Conservation (phyloP, 805 yeast species). For the Cyberlindnera bimundalis region DNA sequence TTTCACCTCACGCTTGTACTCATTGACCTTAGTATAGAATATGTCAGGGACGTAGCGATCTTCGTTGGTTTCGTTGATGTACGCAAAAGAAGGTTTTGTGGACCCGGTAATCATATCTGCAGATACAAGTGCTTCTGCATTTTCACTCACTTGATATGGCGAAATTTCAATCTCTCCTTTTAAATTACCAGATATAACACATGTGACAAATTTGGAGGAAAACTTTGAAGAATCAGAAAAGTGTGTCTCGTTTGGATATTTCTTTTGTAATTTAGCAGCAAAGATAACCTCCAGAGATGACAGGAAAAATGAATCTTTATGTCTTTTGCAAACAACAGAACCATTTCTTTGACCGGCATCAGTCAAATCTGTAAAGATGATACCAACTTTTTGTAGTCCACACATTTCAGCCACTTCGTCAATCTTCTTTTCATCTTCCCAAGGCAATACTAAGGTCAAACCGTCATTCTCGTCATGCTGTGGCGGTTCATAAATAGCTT, state of each 20-base stretch:
- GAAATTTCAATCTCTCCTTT: constrained; percentile 87
- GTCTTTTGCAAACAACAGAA: constrained; percentile 87
- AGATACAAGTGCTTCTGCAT: constrained; percentile 81
- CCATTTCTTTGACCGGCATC: constrained; percentile 90
- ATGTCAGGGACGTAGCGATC: constrained; percentile 92
- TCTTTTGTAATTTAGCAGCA: constrained; percentile 75
- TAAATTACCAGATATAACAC: constrained; percentile 87
- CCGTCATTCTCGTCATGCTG: constrained; percentile 89
- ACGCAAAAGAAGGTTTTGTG: constrained; percentile 85
- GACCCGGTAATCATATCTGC: constrained; percentile 87
- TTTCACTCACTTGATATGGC: constrained; percentile 83
- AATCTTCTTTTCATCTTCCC: constrained; percentile 51
- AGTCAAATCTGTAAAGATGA: constrained; percentile 83
- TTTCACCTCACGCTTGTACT: constrained; percentile 85
- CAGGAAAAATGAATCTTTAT: constrained; percentile 84
- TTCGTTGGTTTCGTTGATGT: constrained; percentile 68
- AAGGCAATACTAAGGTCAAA: constrained; percentile 52
- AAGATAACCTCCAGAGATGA: constrained; percentile 83
- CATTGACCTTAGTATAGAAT: constrained; percentile 78
- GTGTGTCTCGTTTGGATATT: constrained; percentile 58
- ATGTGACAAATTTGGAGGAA: constrained; percentile 90
- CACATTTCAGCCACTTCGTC: constrained; percentile 51
- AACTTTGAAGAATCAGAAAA: constrained; percentile 61
- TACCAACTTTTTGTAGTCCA: constrained; percentile 73
- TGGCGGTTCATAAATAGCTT: constrained; percentile 91